phyloP scores from a whole-genome alignment of 202 grass and related monocot species.

The Sporobolus alterniflorus region DNA sequence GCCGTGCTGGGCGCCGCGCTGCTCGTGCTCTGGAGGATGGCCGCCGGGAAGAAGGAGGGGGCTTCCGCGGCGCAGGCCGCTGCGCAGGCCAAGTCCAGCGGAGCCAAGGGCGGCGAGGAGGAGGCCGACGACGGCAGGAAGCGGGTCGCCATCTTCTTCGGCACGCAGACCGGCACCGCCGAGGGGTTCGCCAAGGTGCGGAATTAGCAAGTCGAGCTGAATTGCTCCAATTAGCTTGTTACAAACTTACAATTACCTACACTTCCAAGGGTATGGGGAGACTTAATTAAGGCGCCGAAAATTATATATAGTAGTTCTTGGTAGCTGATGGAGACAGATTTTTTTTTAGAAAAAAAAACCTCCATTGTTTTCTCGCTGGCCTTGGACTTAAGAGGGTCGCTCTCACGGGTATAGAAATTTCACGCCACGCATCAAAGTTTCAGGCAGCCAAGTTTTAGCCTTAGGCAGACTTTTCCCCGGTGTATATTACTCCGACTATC shows the following conservation, averaged over 20 bases:
- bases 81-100: slow-evolving; percentile 8
- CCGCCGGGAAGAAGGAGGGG: slow-evolving; percentile 34
- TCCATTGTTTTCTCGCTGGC: slow-evolving; percentile 12
- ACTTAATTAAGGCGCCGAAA: background rate
- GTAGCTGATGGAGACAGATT: background rate
- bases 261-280: background rate
- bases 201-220: background rate
- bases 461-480: background rate
- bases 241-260: too few relatives aligned
- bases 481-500: background rate
- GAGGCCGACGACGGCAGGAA: slow-evolving; percentile 57
- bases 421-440: background rate
- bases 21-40: slow-evolving; percentile 50
- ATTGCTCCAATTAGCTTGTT: background rate
- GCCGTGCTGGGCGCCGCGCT: slow-evolving; percentile 56
- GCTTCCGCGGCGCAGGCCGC: background rate
- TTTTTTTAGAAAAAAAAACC: background rate
- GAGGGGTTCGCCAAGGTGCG: slow-evolving; percentile 96
- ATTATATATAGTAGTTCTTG: background rate
- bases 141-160: slow-evolving; percentile 81
- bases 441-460: background rate
- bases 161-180: slow-evolving; percentile 95
- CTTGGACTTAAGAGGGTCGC: background rate
- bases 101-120: background rate
- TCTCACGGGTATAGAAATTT: background rate